These are phyloP conservation scores for Colletotrichum spinosum DNA, from an alignment of 2,329 filamentous ascomycete species.

Conservation along the genomic window DNA sequence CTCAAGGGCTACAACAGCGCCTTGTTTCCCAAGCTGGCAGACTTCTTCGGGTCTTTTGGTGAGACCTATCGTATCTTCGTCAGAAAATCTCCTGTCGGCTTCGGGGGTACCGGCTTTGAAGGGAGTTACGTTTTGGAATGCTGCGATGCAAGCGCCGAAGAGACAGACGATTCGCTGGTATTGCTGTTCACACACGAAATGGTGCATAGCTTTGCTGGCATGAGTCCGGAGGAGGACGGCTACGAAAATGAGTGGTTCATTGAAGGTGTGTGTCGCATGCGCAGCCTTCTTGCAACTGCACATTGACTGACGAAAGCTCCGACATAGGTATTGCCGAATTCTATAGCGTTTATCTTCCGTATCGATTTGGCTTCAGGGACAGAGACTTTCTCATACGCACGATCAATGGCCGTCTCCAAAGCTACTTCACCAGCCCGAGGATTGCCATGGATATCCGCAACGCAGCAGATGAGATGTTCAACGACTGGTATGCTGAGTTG, in stretches of 20 bases:
- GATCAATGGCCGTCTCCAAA: conserved; percentile 27
- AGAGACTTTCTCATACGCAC: conserved; percentile 26
- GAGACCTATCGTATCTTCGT: conserved; percentile 37
- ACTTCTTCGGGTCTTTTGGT: conserved; percentile 28
- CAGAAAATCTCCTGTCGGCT: conserved; percentile 24
- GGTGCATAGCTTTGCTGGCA: conserved; percentile 35
- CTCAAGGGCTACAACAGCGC: conserved; percentile 32
- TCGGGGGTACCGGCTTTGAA: conserved; percentile 31
- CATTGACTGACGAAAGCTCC: neutral
- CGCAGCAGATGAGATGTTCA: conserved; percentile 27
- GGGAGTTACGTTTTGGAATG: conserved; percentile 37
- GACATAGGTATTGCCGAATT: conserved; percentile 29
- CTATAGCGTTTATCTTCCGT: conserved; percentile 33
- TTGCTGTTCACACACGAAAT: conserved; percentile 36
- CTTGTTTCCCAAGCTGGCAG: conserved; percentile 26
- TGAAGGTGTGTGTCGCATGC: conserved; percentile 23
- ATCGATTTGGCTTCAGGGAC: conserved; percentile 33
- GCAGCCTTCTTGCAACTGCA: too few species aligned
- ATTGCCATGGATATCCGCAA: conserved; percentile 24
- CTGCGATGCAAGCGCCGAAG: conserved; percentile 15
- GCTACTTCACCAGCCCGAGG: conserved; percentile 35
- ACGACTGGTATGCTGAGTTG: conserved; percentile 35
- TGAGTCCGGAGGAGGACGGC: conserved; percentile 27
- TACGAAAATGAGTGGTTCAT: conserved; percentile 36
- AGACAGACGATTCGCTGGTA: conserved; percentile 22